Base-by-base conservation (phyloP, 345 rosid genomes). In the Tarenaya hassleriana region DNA sequence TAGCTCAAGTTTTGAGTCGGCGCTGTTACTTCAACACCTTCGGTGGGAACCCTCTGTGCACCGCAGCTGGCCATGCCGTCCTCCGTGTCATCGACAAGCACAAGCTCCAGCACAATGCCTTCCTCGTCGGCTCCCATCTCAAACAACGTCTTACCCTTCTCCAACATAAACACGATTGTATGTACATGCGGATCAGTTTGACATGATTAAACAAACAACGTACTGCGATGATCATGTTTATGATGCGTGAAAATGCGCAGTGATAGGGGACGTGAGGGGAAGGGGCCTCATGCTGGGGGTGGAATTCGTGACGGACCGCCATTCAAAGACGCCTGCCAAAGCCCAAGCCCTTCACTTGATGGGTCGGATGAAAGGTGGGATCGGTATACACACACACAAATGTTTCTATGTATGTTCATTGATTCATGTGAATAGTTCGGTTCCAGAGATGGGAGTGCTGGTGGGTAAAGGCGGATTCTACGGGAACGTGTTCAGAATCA, bases 241-340 rank as follows among this genome's bases (percentile, higher is more conserved):
- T n/a, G n/a, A n/a, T n/a, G n/a, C n/a, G n/a, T n/a, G n/a, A n/a
- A n/a, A n/a, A n/a, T 2, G 7, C n/a, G 32, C 16, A 82, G 98
- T 91, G 35, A 77, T 91, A 34, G 98, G 96, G 37, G 96, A 91
- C 68, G 96, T 87, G 38, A 77, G 98, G 53, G 98, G 98, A 53
- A 82, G 70, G 69, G 98, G 98, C 15, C 46, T 87, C 41, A 74
- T 91, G 80, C 77, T 91, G 24, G 96, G 98, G 66, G 89, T 91
- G 27, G 98, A 91, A 66, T 79, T 91, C 12, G 98, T 91, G 15
- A 69, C 67, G 0, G 90, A 91, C 58, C 83, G 75, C 52, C 64
- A 77, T 42, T 37, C 58, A 58, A 87, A 84, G 67, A 82, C 80
- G 16, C 95, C 96, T 7, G 98, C 98, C 12, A 73, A 71, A 65